Percentiles rank a stretch among this genome's conserved stretches.
Conservation (phyloP, 495 filamentous ascomycete genomes). For the Aspergillus steynii region DNA sequence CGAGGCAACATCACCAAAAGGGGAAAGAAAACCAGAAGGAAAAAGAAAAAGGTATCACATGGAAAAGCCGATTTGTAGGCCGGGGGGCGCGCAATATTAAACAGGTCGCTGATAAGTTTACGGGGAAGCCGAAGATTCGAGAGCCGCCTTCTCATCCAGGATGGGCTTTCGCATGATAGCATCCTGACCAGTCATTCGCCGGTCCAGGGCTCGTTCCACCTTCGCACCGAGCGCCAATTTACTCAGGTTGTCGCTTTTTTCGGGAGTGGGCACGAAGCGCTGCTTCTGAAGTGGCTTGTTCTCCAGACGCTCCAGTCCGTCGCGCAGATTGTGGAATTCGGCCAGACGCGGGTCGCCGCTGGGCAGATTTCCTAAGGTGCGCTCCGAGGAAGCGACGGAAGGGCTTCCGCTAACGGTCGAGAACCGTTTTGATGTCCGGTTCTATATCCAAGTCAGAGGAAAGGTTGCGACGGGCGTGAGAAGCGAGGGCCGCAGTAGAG, state of each 20-base stretch:
- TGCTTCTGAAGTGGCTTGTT: constrained; percentile 84
- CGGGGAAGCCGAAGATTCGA: constrained; percentile 26
- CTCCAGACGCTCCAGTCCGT: constrained; percentile 84
- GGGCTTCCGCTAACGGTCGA: constrained; percentile 78
- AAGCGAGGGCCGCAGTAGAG: constrained; percentile 9
- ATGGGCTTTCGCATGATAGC: constrained; percentile 73
- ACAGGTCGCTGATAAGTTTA: neutral
- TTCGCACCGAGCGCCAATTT: constrained; percentile 93
- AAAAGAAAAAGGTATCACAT: constrained; percentile 11
- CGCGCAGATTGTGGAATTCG: constrained; percentile 79
- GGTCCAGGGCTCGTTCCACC: constrained; percentile 84
- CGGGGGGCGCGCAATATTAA: constrained; percentile 11
- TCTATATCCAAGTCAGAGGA: constrained; percentile 32
- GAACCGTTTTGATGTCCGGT: constrained; percentile 72
- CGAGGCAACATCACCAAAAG: neutral
- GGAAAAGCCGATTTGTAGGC: constrained; percentile 11
- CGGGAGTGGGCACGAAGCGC: constrained; percentile 75
- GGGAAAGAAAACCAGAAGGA: neutral
- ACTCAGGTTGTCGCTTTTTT: constrained; percentile 83
- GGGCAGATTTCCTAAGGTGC: constrained; percentile 61
- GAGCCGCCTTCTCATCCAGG: constrained; percentile 49
- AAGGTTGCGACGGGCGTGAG: neutral
- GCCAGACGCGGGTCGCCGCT: constrained; percentile 56
- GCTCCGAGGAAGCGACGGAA: constrained; percentile 65
- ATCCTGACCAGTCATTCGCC: constrained; percentile 90